Conservation (phyloP, 208 protist species). For the Trypanosoma boissoni region DNA sequence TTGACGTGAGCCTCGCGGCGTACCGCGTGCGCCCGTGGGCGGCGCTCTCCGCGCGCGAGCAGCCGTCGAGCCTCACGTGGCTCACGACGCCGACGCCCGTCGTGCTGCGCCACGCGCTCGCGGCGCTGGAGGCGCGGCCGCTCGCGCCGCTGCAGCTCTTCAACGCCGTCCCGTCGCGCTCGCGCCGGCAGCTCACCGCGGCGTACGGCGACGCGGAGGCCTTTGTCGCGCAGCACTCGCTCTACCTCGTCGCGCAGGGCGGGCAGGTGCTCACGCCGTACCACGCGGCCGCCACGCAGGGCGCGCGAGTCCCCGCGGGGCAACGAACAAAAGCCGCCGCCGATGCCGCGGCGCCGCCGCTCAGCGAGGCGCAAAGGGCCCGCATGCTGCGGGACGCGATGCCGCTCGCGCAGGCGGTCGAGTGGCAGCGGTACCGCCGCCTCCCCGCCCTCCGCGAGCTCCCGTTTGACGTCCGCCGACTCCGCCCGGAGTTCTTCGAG, state of each 20-base stretch:
- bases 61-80: constrained; percentile 76
- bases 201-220: constrained; percentile 20
- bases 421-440: constrained; percentile 19
- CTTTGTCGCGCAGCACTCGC: constrained; percentile 67
- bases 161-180: constrained; percentile 18
- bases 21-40: constrained; percentile 61
- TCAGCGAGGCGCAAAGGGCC: constrained; percentile 24
- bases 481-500: constrained; percentile 33
- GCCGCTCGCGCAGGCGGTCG: constrained; percentile 30
- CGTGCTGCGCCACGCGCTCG: constrained; percentile 38
- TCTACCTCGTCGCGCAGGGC: constrained; percentile 52
- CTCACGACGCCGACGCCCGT: constrained; percentile 74
- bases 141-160: constrained; percentile 35
- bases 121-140: constrained; percentile 24
- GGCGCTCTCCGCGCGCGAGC: constrained; percentile 38
- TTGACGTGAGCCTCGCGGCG: constrained; percentile 61
- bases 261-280: constrained; percentile 52
- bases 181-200: constrained; percentile 35
- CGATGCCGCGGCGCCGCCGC: not conserved
- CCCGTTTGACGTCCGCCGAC: constrained; percentile 31
- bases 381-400: constrained; percentile 33
- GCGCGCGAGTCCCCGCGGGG: constrained; percentile 12
- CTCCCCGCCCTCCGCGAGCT: constrained; percentile 13
- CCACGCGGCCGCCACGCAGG: constrained; percentile 25
- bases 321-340: not conserved